Base-by-base conservation (phyloP, 257 asterid genomes). In the Solanum acaule region DNA sequence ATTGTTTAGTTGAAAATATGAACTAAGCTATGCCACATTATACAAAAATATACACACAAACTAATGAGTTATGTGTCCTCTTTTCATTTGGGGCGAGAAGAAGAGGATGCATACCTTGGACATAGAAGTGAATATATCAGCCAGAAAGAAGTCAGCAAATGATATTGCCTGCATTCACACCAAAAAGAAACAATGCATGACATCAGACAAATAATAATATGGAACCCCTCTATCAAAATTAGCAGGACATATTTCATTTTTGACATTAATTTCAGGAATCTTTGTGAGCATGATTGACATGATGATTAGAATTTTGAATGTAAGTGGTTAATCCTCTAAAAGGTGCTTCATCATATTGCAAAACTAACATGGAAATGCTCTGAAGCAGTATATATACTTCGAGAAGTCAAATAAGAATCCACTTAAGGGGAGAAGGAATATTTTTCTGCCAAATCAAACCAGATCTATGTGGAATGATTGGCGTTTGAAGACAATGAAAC, bases 111-210 rank as follows among this genome's bases (percentile, higher is more conserved):
- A 88, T 91, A 97, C 99, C 99, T 97, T 97, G 72, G 99, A 95
- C 99, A 97, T 97, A 31, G 99, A 96, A 86, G 99, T 97, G 63
- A 96, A 92, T 91, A 96, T 96, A 94, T 96, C 99, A 33, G 99
- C 99, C 92, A 97, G 86, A 91, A 96, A 97, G 94, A 97, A 97
- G 90, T 97, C 99, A 85, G 98, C 92, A 93, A 95, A 97, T 86
- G 99, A 35, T 77, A 97, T 95, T 73, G 99, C 99, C 99, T 97
- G 98, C 78, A 87, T 10, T 40, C 31, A 82, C 42, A 82, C 31
- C 71, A 29, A 82, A 79, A 82, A 31, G 20, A 82, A 81, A 18
- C 4, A 82, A 81, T 46, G 33, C 46, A 31, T 10, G 65, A 5
- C 15, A 49, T 82, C 44, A 31, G 44, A 18, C 86, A 49, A 81